Conservation (phyloP, 805 yeast genomes). For the Candida silvatica region DNA sequence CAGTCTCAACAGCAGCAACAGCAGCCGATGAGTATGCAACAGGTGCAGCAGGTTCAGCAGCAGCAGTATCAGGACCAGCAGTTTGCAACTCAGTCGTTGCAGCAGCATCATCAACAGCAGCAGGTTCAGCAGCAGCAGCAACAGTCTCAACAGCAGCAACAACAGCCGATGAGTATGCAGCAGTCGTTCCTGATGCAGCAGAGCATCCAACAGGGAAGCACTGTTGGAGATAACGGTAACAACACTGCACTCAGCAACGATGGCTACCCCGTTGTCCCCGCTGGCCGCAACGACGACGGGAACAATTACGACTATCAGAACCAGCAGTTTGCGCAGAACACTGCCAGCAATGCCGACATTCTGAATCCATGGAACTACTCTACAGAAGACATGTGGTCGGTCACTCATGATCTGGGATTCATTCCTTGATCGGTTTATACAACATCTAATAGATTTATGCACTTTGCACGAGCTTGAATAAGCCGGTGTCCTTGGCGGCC, state of each 20-base stretch:
- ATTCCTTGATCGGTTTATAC: conserved; percentile 29
- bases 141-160: not conserved
- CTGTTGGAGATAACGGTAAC: not conserved
- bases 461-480: no score
- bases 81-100: no score
- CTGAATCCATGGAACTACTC: conserved; percentile 12
- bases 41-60: no score
- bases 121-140: not conserved
- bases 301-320: not conserved
- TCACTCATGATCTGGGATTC: conserved; percentile 41
- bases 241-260: not conserved
- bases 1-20: not conserved
- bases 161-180: not conserved
- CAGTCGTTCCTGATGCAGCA: no score
- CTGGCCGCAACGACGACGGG: conserved; percentile 1
- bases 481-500: no score
- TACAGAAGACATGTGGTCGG: conserved; percentile 38
- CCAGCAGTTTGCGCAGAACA: not conserved
- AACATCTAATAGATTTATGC: no score
- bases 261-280: not conserved
- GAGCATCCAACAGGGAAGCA: no score
- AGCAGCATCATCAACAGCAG: no score
- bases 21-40: not conserved
- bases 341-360: conserved; percentile 7
- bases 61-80: not conserved